Conservation (phyloP, 2,329 filamentous ascomycete species). For the Beauveria medogensis region DNA sequence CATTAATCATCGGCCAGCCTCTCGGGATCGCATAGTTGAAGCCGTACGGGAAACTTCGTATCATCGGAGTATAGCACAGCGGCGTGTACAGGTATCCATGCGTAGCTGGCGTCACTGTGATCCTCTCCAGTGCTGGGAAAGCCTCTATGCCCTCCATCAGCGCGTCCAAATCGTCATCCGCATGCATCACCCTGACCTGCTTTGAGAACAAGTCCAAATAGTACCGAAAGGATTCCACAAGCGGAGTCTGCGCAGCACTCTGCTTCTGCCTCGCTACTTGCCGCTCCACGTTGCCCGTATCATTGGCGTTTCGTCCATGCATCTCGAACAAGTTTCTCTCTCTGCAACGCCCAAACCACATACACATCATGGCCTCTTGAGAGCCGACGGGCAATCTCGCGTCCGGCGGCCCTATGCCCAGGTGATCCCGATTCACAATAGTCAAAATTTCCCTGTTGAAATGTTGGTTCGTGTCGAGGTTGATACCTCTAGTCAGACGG, state of each 20-base stretch:
- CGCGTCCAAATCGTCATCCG: slow-evolving; percentile 19
- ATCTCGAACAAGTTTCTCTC: not conserved
- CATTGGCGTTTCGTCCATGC: not conserved
- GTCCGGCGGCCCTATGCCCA: no score
- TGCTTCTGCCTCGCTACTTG: not conserved
- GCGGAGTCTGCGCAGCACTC: not conserved
- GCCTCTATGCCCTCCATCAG: slow-evolving; percentile 24
- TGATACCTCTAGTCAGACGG: not conserved
- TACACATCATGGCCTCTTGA: not conserved
- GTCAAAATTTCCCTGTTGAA: no score
- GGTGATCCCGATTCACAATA: no score
- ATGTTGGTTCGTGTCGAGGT: no score
- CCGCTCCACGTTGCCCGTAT: not conserved
- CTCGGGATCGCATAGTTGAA: not conserved
- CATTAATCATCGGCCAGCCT: not conserved
- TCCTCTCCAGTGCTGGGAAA: slow-evolving; percentile 27
- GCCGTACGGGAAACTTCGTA: not conserved
- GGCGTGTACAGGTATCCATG: slow-evolving; percentile 29
- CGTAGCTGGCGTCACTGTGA: slow-evolving; percentile 31
- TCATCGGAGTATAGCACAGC: slow-evolving; percentile 20
- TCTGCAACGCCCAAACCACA: not conserved
- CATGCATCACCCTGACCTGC: not conserved
- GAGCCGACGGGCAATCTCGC: no score
- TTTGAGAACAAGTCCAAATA: not conserved
- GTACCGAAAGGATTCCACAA: not conserved